These are phyloP conservation scores for Hamamelis virginiana DNA, from an alignment of 164 flowering plant genomes.

Conservation along the genomic window DNA sequence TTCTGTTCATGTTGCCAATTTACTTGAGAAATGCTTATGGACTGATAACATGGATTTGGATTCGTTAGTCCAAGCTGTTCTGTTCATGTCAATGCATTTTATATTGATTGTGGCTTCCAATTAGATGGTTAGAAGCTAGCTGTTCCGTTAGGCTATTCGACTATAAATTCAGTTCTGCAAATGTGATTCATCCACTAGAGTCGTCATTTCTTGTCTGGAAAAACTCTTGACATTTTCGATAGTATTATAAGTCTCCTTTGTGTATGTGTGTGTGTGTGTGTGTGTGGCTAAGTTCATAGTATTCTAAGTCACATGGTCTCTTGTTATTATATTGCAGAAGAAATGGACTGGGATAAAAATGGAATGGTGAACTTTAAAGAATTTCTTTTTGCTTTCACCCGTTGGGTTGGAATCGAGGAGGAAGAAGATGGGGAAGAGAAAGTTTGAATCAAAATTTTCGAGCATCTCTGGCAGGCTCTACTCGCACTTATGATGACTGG, in stretches of 20 bases:
- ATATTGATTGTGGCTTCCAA: too few species aligned
- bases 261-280: too few species aligned
- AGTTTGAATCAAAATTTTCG: conserved; percentile 8
- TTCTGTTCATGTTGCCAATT: not conserved
- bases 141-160: not conserved
- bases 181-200: not conserved
- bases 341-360: conserved; percentile 99
- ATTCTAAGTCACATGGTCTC: not conserved
- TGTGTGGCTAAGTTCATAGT: too few species aligned
- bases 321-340: conserved; percentile 57
- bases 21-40: too few species aligned
- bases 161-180: not conserved
- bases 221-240: not conserved
- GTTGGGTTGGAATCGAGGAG: conserved; percentile 85
- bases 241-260: not conserved
- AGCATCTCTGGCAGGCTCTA: not conserved
- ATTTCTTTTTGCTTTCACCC: conserved; percentile 89
- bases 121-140: too few species aligned
- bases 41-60: too few species aligned
- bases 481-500: not conserved
- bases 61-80: too few species aligned
- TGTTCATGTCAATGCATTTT: too few species aligned
- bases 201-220: not conserved
- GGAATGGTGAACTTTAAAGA: conserved; percentile 98
- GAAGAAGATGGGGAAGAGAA: conserved; percentile 43